Evolutionary conservation across 2,329 filamentous ascomycete genomes (phyloP), one percentile per base, ranked within the genome.

Genomic region (Aspergillus fructus): DNA sequence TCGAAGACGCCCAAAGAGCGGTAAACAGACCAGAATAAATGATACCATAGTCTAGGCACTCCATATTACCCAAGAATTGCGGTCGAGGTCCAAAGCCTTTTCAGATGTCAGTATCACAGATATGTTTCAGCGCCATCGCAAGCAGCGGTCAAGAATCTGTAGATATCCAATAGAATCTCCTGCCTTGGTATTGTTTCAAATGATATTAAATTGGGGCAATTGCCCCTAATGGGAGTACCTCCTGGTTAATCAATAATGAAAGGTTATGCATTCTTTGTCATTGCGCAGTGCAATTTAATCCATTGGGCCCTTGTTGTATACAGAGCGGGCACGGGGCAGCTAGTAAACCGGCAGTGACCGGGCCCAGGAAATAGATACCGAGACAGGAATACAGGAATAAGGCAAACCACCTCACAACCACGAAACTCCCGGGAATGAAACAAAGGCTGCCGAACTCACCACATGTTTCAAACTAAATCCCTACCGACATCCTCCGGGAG

Each of bases 81-180:
- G 51, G 51, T 41, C 42, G 51, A 53, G 21, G 11, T 13, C 13
- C 13, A 47, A 46, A 13, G 9, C 15, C 17, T 12, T 13, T 37
- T n/a, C 34, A 42, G 40, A 21, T n/a, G 9, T 8, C n/a, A 27
- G 24, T n/a, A 37, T 34, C 27, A 27, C 8, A 30, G 5, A 3
- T 21, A 7, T 15, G 23, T 30, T 50, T 50, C 48, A 40, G 48
- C 34, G 12, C 24, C 27, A 21, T 37, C 33, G 19, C 48, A 51
- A 51, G 23, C 49, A 51, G 49, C 49, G 49, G 49, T 51, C 49
- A 51, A 51, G 49, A 42, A 23, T 33, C 39, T n/a, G 13, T 15
- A n/a, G 17, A 34, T 19, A 21, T 48, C 15, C n/a, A 17, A 34
- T 13, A 8, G n/a, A 24, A 1, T n/a, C 19, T 6, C 15, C 19